Evolutionary conservation across 108 stramenopile genomes (phyloP).

Genomic region (Skeletonema grethae): DNA sequence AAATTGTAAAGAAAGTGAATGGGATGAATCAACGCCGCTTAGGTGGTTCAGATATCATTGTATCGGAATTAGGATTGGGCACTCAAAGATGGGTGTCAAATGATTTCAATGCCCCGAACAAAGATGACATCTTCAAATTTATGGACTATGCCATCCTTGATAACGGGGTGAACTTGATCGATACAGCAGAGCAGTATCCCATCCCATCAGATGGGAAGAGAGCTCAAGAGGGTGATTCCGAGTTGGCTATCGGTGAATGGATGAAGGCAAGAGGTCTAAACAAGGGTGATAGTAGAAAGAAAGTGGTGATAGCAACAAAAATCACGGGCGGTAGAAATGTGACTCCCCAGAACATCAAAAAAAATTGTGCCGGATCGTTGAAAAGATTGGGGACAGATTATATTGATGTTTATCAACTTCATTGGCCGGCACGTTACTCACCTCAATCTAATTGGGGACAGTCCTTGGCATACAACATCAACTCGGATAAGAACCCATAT

Average conservation of each 20-base stretch:
- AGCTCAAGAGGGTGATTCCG: constrained; percentile 77
- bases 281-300: constrained; percentile 53
- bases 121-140: constrained; percentile 68
- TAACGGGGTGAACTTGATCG: constrained; percentile 82
- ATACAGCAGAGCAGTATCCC: constrained; percentile 89
- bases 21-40: constrained; percentile 78
- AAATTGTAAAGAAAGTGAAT: constrained; percentile 71
- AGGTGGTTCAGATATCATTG: constrained; percentile 81
- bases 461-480: constrained; percentile 73
- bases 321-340: constrained; percentile 85
- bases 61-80: constrained; percentile 78
- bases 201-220: constrained; percentile 69
- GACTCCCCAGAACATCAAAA: constrained; percentile 49
- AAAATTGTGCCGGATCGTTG: constrained; percentile 67
- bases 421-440: constrained; percentile 88
- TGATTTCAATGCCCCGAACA: constrained; percentile 82
- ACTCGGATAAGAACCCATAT: constrained; percentile 58
- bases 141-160: constrained; percentile 83
- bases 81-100: constrained; percentile 81
- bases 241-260: constrained; percentile 83
- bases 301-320: constrained; percentile 87
- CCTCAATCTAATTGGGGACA: constrained; percentile 92
- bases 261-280: constrained; percentile 68
- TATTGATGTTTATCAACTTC: constrained; percentile 85
- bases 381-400: constrained; percentile 80